Percentiles rank a stretch among this genome's conserved stretches.
These are phyloP conservation scores for Priceomyces castillae DNA, from an alignment of 805 yeast species.

Conservation along the genomic window DNA sequence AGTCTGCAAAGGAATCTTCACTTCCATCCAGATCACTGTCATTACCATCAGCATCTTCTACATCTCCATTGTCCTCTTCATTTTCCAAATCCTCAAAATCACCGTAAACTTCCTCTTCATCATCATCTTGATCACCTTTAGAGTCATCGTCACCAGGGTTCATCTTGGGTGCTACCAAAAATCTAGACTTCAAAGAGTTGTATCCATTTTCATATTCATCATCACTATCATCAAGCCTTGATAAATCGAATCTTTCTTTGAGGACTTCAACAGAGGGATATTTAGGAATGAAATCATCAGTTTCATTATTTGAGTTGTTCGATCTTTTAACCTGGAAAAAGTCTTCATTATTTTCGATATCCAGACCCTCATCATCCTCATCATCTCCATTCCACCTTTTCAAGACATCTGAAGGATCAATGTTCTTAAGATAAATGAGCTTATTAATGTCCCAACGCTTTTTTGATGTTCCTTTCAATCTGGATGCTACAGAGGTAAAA, in stretches of 20 bases:
- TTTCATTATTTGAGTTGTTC: slow-evolving; percentile 24
- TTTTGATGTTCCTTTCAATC: slow-evolving; percentile 51
- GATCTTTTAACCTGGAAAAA: slow-evolving; percentile 53
- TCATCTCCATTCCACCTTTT: slow-evolving; percentile 64
- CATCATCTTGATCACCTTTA: slow-evolving; percentile 10
- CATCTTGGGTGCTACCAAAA: slow-evolving; percentile 52
- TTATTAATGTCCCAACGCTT: slow-evolving; percentile 77
- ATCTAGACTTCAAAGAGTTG: slow-evolving; percentile 42
- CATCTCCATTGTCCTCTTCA: slow-evolving; percentile 12
- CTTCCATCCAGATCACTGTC: slow-evolving; percentile 26
- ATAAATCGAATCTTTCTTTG: slow-evolving; percentile 44
- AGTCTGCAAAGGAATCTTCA: slow-evolving; percentile 52
- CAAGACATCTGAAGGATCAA: slow-evolving; percentile 70
- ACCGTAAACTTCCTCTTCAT: slow-evolving; percentile 49
- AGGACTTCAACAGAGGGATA: slow-evolving; percentile 44
- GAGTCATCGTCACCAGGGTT: slow-evolving; percentile 7
- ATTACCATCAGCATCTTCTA: slow-evolving; percentile 19
- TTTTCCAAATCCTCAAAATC: slow-evolving; percentile 55
- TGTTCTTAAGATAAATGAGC: slow-evolving; percentile 73
- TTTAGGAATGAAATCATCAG: slow-evolving; percentile 37
- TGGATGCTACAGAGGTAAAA: slow-evolving; percentile 55
- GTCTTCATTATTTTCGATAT: slow-evolving; percentile 47
- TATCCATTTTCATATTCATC: slow-evolving; percentile 44
- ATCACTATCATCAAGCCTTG: slow-evolving; percentile 25
- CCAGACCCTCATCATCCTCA: slow-evolving; percentile 37